phyloP scores from a whole-genome alignment of 108 stramenopile species.

The Fragilaria crotonensis region DNA sequence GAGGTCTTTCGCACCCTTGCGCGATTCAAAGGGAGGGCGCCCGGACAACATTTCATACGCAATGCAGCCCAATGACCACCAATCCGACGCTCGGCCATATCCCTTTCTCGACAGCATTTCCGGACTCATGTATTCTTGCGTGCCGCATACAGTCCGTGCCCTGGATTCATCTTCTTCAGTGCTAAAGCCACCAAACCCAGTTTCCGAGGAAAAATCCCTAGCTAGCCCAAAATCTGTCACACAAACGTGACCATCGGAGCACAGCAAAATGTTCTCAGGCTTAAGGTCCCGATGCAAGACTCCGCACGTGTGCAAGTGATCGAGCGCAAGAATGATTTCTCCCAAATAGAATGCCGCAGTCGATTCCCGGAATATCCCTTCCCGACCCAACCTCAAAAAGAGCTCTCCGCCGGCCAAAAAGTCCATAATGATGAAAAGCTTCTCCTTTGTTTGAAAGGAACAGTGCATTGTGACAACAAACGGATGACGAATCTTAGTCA shows the following conservation, averaged over 20 bases:
- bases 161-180: slow-evolving; percentile 43
- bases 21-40: slow-evolving; percentile 86
- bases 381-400: slow-evolving; percentile 74
- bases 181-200: slow-evolving; percentile 12
- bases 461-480: slow-evolving; percentile 94
- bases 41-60: slow-evolving; percentile 97
- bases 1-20: slow-evolving; percentile 81
- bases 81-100: slow-evolving; percentile 97
- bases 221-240: slow-evolving; percentile 98
- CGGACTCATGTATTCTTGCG: slow-evolving; percentile 87
- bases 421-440: slow-evolving; percentile 96
- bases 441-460: slow-evolving; percentile 93
- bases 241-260: slow-evolving; percentile 85
- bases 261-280: slow-evolving; percentile 92
- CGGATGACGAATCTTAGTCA: slow-evolving; percentile 88
- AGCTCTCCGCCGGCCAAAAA: slow-evolving; percentile 95
- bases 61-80: slow-evolving; percentile 91
- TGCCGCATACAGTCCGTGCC: slow-evolving; percentile 81
- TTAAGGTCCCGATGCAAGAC: slow-evolving; percentile 94
- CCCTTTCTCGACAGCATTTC: slow-evolving; percentile 94
- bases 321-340: slow-evolving; percentile 91
- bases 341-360: slow-evolving; percentile 94
- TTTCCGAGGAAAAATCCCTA: slow-evolving; percentile 61
- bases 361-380: slow-evolving; percentile 75
- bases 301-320: slow-evolving; percentile 80